A percentile compares a stretch with the other conserved stretches of the same genome.
Evolutionary conservation across 2,329 filamentous ascomycete genomes (phyloP).

Genomic region (Akanthomyces uredinophilus): DNA sequence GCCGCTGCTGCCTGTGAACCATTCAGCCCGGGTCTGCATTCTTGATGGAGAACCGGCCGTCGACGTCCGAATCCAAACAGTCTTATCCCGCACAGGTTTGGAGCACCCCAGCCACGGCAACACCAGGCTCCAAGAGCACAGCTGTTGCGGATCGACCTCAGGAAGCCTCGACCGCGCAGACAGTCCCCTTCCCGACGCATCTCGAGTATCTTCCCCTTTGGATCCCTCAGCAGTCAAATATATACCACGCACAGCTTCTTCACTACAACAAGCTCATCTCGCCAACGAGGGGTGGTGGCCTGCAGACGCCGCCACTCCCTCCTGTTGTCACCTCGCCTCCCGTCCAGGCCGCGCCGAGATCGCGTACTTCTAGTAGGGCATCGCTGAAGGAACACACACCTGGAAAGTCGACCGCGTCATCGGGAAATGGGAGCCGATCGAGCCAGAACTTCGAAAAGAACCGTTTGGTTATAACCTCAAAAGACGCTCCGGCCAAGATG

Average conservation of each 20-base stretch:
- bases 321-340: constrained; percentile 51
- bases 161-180: constrained; percentile 28
- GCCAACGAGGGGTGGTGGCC: constrained; percentile 49
- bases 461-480: constrained; percentile 56
- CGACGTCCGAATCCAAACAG: constrained; percentile 34
- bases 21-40: not conserved
- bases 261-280: constrained; percentile 63
- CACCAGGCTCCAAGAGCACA: constrained; percentile 21
- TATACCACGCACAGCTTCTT: constrained; percentile 58
- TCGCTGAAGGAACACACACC: constrained; percentile 47
- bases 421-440: constrained; percentile 62
- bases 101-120: constrained; percentile 1
- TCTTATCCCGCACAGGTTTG: constrained; percentile 26
- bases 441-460: constrained; percentile 54
- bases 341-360: constrained; percentile 51
- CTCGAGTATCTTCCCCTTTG: constrained; percentile 53
- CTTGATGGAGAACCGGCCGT: constrained; percentile 36
- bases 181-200: constrained; percentile 33
- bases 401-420: constrained; percentile 44
- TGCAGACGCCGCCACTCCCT: constrained; percentile 52
- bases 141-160: constrained; percentile 28
- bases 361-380: constrained; percentile 56
- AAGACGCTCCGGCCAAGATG: constrained; percentile 49
- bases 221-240: constrained; percentile 53
- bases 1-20: constrained; percentile 2